Evolutionary conservation across 202 grass and related monocot genomes (phyloP).

Genomic region (Brachypodium distachyon): DNA sequence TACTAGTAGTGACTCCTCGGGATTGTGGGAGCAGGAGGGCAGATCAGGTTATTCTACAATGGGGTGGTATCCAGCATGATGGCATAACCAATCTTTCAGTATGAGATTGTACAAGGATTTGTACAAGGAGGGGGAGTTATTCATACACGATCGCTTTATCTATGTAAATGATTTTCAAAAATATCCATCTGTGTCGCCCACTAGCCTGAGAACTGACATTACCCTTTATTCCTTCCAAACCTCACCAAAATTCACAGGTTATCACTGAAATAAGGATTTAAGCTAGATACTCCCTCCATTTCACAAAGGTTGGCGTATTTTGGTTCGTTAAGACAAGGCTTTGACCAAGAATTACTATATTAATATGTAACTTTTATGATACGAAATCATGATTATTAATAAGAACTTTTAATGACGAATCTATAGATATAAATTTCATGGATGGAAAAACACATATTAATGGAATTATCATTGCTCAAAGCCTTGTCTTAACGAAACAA

Average conservation of each 20-base stretch:
- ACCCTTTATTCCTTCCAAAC: background rate
- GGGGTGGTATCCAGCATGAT: background rate
- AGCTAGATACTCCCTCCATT: background rate
- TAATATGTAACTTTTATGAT: too few species aligned
- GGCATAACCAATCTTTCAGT: background rate
- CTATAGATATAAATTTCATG: too few species aligned
- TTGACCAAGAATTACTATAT: too few species aligned
- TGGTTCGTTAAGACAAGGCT: too few species aligned
- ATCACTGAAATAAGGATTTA: background rate
- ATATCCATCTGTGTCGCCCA: background rate
- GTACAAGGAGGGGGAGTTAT: background rate
- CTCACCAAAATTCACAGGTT: constrained; percentile 4
- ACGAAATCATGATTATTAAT: too few species aligned
- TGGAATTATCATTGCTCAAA: too few species aligned
- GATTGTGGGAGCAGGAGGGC: background rate
- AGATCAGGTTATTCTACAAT: background rate
- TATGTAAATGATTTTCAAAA: background rate
- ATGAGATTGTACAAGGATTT: background rate
- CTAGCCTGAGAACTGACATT: background rate
- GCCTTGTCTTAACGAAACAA: too few species aligned
- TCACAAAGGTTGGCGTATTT: too few species aligned
- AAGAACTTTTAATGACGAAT: too few species aligned
- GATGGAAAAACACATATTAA: too few species aligned
- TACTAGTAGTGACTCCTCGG: background rate
- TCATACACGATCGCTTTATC: background rate